Conservation (phyloP, 306 rosid genomes). For the Alnus glutinosa region DNA sequence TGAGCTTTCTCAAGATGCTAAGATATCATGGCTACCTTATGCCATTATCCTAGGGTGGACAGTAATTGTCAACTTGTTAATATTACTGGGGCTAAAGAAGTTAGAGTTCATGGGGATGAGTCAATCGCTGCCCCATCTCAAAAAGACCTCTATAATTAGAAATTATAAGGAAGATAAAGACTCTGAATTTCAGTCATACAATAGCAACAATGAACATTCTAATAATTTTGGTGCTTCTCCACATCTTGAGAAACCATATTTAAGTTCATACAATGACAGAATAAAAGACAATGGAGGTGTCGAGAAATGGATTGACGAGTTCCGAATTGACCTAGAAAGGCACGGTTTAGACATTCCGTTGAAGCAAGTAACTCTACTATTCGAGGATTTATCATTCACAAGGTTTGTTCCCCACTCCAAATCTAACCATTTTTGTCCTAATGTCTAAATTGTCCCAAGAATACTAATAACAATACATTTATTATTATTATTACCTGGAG, state of each 20-base stretch:
- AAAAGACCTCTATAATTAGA: background rate
- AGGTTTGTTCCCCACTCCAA: background rate
- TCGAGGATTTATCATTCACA: slow-evolving; percentile 8
- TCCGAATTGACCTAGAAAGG: background rate
- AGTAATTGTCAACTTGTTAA: background rate
- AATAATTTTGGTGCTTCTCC: background rate
- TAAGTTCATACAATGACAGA: background rate
- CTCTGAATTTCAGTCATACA: background rate
- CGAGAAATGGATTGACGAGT: slow-evolving; percentile 3
- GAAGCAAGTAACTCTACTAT: slow-evolving; percentile 9
- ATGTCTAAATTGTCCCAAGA: background rate
- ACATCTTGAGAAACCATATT: background rate
- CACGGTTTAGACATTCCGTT: background rate
- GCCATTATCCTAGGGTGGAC: slow-evolving; percentile 3
- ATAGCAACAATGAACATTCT: background rate
- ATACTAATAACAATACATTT: background rate
- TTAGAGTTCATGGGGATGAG: background rate
- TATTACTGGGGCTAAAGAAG: background rate
- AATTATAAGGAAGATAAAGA: background rate
- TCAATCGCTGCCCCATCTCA: background rate
- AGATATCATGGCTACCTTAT: slow-evolving; percentile 5
- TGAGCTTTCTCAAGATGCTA: slow-evolving; percentile 9
- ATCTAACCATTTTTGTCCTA: background rate
- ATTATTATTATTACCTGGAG: background rate
- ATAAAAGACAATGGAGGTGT: background rate